Base-by-base conservation (phyloP, 2,329 filamentous ascomycete species). In the Colletotrichum magnum region DNA sequence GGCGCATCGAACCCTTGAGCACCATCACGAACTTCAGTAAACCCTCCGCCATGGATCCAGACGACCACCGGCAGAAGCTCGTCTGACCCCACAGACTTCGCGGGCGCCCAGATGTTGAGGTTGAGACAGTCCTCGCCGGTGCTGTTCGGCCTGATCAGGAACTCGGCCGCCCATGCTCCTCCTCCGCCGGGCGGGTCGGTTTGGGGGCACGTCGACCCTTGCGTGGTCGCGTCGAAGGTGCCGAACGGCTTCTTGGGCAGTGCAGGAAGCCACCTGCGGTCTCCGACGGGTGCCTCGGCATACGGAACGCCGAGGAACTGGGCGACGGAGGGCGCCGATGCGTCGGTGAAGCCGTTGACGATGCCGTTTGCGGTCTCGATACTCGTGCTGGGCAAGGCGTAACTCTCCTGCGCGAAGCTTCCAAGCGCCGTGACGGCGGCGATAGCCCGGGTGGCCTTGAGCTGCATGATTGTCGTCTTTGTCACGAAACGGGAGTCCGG, bases 61-160 rank as follows among this genome's bases (percentile, higher is more conserved):
- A 86, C 74, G 76, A 85, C 80, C 7, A 85, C 83, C 2, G 83
- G 81, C 67, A 82, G 84, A 2, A 82, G 77, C 86, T 65, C 72
- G 45, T 73, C 73, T 32, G 68, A 65, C 7, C 67, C 69, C 1
- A 75, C 68, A 6, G 82, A 81, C 6, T 83, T 74, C 60, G 80
- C 78, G 1, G 79, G 76, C 4, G 82, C 83, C 78, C 79, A 84
- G 18, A 86, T 79, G 63, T 85, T 85, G 53, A 87, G 75, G 51
- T 81, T 84, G 6, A 83, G 76, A 68, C 83, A 84, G 50, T 83
- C 82, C 70, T 84, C 82, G 60, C 75, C 74, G 36, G 64, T 48
- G 52, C 58, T 51, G 58, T 51, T 28, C n/a, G 58, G 43, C 15
- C 58, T 16, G 50, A 63, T 50, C 6, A 60, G 15, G 41, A 63